Base-by-base conservation (phyloP, 2,329 filamentous ascomycete species). In the Fusarium torulosum region DNA sequence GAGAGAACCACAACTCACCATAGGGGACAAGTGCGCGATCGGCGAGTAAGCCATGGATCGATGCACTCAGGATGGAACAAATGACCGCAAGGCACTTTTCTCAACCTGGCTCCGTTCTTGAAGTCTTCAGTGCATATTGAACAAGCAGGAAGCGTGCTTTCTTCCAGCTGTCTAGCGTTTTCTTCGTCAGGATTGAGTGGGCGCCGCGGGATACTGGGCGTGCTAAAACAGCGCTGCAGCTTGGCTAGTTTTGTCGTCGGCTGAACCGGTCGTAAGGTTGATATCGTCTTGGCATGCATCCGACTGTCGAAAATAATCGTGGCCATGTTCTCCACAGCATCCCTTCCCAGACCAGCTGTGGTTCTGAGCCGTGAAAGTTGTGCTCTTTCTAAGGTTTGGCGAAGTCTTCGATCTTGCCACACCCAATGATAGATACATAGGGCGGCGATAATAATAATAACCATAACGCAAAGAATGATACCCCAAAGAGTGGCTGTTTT, bases 51-150 rank as follows among this genome's bases (percentile, higher is more conserved):
- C 69, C 68, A 71, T 7, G 56, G 68, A 17, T 71, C 69, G 8
- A 71, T 71, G 10, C 69, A 71, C 8, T 14, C 17, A 9, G 69
- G 68, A 15, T 71, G 69, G 6, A 69, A 71, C 2, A 71, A 15
- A 29, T 71, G 68, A 0, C 42, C 37, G 1, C 68, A 71, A 6
- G 66, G 69, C 0, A 71, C 13, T 4, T 40, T 21, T 3, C 66
- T 61, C 0, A 66, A 2, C 4, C 2, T 37, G 1, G 19, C 37
- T 2, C 56, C 61, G 1, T 68, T 42, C 1, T 40, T 1, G 7
- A 68, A 52, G 6, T 66, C 65, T 15, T 68, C 65, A 0, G 66
- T 68, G 7, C 66, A 69, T 14, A 68, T 69, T 2, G 66, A 46
- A 4, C 66, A 68, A 0, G 40, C 21, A 0, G 27, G 23, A 1